Evolutionary conservation across 2,329 filamentous ascomycete species (phyloP), one percentile per base, ranked within the genome.

Genomic region (Knufia petricola): DNA sequence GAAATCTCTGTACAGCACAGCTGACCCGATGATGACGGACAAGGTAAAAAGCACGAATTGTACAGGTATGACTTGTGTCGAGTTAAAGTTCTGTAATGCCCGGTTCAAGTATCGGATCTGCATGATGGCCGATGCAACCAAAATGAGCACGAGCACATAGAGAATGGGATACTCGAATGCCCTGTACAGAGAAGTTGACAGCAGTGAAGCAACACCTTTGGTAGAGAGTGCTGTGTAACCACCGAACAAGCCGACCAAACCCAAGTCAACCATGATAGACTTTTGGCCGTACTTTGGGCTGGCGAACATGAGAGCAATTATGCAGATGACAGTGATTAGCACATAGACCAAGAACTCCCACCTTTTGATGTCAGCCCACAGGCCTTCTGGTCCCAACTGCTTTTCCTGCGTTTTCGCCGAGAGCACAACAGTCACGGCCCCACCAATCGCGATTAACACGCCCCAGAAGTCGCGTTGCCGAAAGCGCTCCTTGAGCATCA

Each of bases 1-100:
- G 60, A 98, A 98, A 64, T 98, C 92, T 43, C 90, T 82, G 63
- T 96, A 98, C 4, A 98, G 70, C 7, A 98, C 76, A 1, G 90
- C 90, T 60, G 89, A 95, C 49, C 92, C 92, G 45, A 95, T 75
- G 58, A 98, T 96, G 54, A 96, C 92, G 4, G 86, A 94, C 6
- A 98, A 74, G 0, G 92, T 98, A 65, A 98, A 98, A 54, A 94
- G 78, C 43, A 98, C 92, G 59, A 98, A 98, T 61, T 98, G 92
- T 12, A 92, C 92, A 0, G 92, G 92, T 54, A 98, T 98, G 58
- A 98, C 92, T 64, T 95, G 88, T 0, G 92, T 98, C 4, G 92
- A 95, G 65, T 95, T 87, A 69, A 96, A 98, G 40, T 86, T 81
- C 64, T 95, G 89, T 46, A 98, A 73, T 1, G 84, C 82, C 45